Percentiles rank a stretch among this genome's conserved stretches.
Conservation (phyloP, 257 asterid species). For the Lycium barbarum region DNA sequence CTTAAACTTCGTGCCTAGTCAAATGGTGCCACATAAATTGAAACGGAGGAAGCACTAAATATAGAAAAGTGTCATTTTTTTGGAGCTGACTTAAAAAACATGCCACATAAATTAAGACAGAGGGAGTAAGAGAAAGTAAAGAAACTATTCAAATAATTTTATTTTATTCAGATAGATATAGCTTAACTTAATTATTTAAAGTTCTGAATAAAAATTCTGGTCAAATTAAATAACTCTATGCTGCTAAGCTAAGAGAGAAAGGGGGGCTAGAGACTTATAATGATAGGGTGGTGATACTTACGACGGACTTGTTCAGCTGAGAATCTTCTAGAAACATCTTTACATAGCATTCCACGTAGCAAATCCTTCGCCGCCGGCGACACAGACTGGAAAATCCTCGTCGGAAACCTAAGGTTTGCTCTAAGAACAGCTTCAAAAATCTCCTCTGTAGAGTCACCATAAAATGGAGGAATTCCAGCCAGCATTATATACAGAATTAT, state of each 20-base stretch:
- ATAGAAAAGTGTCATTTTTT: no score
- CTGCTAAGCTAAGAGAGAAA: not conserved
- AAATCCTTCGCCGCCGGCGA: constrained; percentile 48
- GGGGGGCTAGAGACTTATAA: not conserved
- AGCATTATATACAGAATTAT: constrained; percentile 46
- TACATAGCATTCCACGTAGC: constrained; percentile 47
- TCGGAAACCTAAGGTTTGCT: constrained; percentile 48
- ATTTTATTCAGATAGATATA: not conserved
- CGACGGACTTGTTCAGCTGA: constrained; percentile 48
- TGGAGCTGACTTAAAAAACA: no score
- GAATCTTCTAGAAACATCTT: constrained; percentile 46
- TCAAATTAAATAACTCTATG: not conserved
- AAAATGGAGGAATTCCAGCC: constrained; percentile 51
- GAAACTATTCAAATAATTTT: not conserved
- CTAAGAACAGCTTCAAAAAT: constrained; percentile 46
- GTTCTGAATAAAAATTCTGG: not conserved
- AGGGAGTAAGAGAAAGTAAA: no score
- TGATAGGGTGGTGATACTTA: constrained; percentile 28
- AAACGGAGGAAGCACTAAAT: no score
- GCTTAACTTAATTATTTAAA: not conserved
- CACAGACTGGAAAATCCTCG: constrained; percentile 34
- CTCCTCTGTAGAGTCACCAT: constrained; percentile 43
- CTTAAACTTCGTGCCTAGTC: no score
- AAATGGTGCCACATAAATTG: no score
- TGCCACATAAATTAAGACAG: no score